Percentiles rank a stretch among this genome's conserved stretches.
Conservation (phyloP, 1,139 yeast species). For the Geotrichum reessii region DNA sequence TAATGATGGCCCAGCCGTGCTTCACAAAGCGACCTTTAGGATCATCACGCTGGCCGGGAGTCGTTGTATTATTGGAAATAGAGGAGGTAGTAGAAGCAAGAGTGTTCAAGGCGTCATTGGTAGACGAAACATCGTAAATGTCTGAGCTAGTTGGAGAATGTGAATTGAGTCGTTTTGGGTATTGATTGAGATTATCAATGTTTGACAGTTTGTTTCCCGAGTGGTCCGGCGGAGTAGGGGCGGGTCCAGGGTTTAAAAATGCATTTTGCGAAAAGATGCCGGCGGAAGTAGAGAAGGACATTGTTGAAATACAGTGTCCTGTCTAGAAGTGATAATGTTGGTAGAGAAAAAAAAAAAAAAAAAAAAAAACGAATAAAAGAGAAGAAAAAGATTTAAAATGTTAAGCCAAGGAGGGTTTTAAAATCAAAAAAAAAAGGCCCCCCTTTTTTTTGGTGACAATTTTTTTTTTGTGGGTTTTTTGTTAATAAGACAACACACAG, state of each 20-base stretch:
- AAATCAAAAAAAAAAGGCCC: background rate
- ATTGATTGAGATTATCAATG: constrained; percentile 16
- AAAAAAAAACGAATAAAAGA: background rate
- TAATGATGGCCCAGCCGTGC: constrained; percentile 84
- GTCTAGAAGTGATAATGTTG: background rate
- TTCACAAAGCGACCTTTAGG: constrained; percentile 19
- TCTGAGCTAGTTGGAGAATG: constrained; percentile 14
- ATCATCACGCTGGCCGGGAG: constrained; percentile 13
- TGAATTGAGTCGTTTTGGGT: constrained; percentile 2
- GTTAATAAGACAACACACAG: no score
- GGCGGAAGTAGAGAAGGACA: constrained; percentile 30
- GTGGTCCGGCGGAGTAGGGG: constrained; percentile 37
- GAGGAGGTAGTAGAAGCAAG: constrained; percentile 14
- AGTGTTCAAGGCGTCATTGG: constrained; percentile 13
- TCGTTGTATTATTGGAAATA: constrained; percentile 7
- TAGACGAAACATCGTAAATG: constrained; percentile 4
- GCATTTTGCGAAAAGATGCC: constrained; percentile 34
- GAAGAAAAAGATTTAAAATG: background rate
- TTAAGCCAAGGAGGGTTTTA: background rate
- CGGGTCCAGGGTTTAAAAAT: constrained; percentile 40
- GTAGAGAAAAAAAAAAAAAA: background rate
- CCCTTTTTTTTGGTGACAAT: background rate
- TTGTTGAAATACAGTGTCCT: constrained; percentile 6
- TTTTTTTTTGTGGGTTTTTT: background rate
- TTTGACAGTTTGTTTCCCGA: constrained; percentile 5